Evolutionary conservation across 192 early-diverging fungal genomes (phyloP).

Genomic region (Kickxella alabastrina): DNA sequence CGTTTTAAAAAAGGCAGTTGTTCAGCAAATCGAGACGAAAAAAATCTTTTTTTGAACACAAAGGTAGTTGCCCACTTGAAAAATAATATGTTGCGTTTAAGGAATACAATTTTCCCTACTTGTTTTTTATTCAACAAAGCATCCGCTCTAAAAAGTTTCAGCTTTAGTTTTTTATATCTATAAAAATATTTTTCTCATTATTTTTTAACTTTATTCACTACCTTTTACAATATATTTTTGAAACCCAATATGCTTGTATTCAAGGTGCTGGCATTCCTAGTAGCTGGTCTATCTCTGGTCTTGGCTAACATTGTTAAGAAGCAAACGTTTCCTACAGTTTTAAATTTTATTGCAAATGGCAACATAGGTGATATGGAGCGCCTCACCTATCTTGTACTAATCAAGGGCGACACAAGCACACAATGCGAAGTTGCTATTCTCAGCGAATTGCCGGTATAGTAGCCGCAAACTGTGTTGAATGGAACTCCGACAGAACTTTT

Average conservation of each 20-base stretch:
- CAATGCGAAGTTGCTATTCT: slow-evolving; percentile 13
- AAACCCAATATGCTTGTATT: background rate
- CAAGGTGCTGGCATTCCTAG: no score
- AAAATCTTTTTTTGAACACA: no score
- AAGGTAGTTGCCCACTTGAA: no score
- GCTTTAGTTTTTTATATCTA: no score
- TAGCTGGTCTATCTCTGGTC: slow-evolving; percentile 23
- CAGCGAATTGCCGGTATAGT: slow-evolving; percentile 13
- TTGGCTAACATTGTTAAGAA: background rate
- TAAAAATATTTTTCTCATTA: no score
- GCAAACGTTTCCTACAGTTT: background rate
- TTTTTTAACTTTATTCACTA: background rate
- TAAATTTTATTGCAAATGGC: background rate
- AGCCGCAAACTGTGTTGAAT: slow-evolving; percentile 26
- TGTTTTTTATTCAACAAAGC: no score
- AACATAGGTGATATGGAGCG: background rate
- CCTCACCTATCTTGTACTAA: background rate
- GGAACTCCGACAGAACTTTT: background rate
- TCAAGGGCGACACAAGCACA: background rate
- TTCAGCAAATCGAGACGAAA: no score
- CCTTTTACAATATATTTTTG: background rate
- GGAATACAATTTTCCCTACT: no score
- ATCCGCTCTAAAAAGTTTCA: no score
- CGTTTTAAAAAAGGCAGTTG: no score
- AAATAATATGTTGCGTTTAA: no score